A percentile compares a stretch with the other conserved stretches of the same genome.
phyloP scores from a whole-genome alignment of 257 asterid species.

The Solanum pinnatisectum region DNA sequence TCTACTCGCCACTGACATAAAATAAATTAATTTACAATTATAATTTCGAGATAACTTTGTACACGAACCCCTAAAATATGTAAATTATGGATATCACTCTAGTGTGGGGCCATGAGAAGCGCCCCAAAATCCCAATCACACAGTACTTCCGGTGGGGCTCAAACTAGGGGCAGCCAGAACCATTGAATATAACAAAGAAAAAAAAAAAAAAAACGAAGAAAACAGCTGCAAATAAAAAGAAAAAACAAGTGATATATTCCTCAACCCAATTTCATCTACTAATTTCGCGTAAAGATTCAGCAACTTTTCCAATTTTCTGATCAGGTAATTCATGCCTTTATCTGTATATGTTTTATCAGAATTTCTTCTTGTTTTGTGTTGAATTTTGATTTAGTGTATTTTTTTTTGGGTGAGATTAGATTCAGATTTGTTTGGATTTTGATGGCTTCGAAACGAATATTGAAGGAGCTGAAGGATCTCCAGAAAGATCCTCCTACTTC shows the following conservation, averaged over 20 bases:
- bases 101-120: neutral
- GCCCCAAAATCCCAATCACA: neutral
- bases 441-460: conserved; percentile 2
- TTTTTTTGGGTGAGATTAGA: neutral
- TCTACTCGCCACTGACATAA: neutral
- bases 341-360: neutral
- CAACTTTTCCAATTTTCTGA: neutral
- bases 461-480: conserved; percentile 1
- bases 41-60: too few relatives aligned
- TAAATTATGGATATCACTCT: neutral
- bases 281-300: neutral
- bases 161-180: neutral
- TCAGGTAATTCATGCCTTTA: neutral
- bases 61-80: neutral
- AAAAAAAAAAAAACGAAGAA: neutral
- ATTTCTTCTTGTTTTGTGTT: neutral
- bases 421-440: neutral
- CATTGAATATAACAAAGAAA: neutral
- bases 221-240: neutral
- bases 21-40: neutral
- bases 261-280: neutral
- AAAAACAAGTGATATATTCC: neutral
- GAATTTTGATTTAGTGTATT: neutral
- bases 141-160: neutral
- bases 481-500: conserved; percentile 4